Evolutionary conservation across 805 yeast species (phyloP), one percentile per base, ranked within the genome.

Genomic region (Wickerhamiella bombiphila): DNA sequence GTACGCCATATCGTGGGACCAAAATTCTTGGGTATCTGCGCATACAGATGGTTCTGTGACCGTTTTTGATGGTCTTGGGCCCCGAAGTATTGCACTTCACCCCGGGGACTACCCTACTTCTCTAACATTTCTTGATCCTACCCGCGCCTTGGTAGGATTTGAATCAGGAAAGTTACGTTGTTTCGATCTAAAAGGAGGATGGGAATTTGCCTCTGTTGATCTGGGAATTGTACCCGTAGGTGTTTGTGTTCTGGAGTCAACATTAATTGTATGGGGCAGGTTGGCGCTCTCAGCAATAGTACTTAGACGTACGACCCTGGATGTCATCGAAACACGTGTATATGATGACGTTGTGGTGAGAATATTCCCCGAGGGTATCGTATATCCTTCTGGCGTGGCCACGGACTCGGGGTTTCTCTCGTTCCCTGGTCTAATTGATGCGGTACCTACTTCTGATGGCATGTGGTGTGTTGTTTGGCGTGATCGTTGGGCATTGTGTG

Each of bases 401-500:
- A n/a, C 30, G n/a, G 30, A 6, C 5, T 14, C n/a, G 15, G 5
- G 15, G 15, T 5, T n/a, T 8, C 30, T 28, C 5, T 13, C 15
- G 15, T n/a, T 17, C 15, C 26, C 26, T 13, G 15, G 15, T 5
- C 17, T 28, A 8, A 14, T 28, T 28, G 30, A 28, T 28, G 30
- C 30, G 5, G 30, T 28, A 6, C 30, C 30, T 13, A 17, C 17
- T 8, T 14, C 30, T 11, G 22, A 30, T 22, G 33, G 33, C 8
- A 5, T 30, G 22, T 30, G 33, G 33, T 30, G 22, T 16, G 33
- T 30, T 16, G 16, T 30, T n/a, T 30, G 33, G 33, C 20, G 33
- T 8, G 33, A 30, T 16, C 33, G 33, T 5, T 30, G 33, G 33
- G 33, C 33, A 17, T 30, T 30, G 33, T 30, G 33, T 19, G 30